Conservation (phyloP, 164 flowering plant genomes). For the Tinospora cordifolia region DNA sequence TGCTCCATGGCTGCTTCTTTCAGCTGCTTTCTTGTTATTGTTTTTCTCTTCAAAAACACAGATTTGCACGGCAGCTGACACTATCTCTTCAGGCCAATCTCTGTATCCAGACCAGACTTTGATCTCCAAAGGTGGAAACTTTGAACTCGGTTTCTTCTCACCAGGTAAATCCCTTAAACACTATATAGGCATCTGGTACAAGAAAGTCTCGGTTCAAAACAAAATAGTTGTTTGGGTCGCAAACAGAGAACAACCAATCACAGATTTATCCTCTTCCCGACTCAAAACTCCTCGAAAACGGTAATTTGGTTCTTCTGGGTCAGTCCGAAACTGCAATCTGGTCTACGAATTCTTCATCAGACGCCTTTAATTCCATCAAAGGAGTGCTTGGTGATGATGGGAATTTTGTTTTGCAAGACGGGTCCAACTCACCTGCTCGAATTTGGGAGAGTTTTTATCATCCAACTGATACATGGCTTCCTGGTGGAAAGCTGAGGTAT, state of each 20-base stretch:
- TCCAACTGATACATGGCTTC: constrained; percentile 6
- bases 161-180: constrained; percentile 16
- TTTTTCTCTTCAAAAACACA: not conserved
- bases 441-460: not conserved
- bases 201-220: constrained; percentile 1
- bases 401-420: constrained; percentile 24
- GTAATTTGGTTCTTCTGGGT: constrained; percentile 14
- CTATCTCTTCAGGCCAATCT: constrained; percentile 19
- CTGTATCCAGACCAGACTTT: constrained; percentile 18
- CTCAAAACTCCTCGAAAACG: constrained; percentile 18
- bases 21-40: not conserved
- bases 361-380: constrained; percentile 2
- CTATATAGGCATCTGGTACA: constrained; percentile 23
- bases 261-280: not conserved
- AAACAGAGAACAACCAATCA: constrained; percentile 18
- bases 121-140: constrained; percentile 11
- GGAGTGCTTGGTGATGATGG: constrained; percentile 20
- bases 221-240: constrained; percentile 16
- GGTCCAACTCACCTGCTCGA: constrained; percentile 6
- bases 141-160: constrained; percentile 22
- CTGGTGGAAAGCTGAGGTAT: constrained; percentile 12
- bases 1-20: not conserved
- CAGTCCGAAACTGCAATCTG: constrained; percentile 6
- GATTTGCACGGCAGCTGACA: constrained; percentile 11
- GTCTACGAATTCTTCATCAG: constrained; percentile 11